Percentiles rank a stretch among this genome's conserved stretches.
These are phyloP conservation scores for Cokeromyces recurvatus DNA, from an alignment of 371 early-diverging fungal species.

Conservation along the genomic window DNA sequence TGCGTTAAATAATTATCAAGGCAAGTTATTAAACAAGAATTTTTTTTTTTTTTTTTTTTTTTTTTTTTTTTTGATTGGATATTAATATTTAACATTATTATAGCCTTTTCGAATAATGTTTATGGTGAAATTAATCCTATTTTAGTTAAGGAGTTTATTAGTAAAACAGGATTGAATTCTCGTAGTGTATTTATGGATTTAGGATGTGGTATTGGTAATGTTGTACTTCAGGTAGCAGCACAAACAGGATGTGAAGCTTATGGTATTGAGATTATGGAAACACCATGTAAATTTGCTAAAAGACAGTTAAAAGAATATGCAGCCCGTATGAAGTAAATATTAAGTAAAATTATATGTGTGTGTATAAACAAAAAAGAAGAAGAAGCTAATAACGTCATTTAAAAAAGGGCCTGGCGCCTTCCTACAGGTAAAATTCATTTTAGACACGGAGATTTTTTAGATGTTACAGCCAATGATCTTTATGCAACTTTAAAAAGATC, in stretches of 20 bases:
- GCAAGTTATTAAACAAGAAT: conserved; percentile 17
- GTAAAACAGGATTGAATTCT: conserved; percentile 59
- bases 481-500: conserved; percentile 69
- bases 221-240: conserved; percentile 92
- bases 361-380: not conserved
- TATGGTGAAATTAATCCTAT: conserved; percentile 92
- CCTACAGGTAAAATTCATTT: conserved; percentile 62
- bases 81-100: not conserved
- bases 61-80: too few species aligned
- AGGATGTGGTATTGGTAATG: conserved; percentile 95
- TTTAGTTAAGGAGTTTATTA: conserved; percentile 83
- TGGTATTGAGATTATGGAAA: conserved; percentile 93
- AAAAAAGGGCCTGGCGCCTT: conserved; percentile 57
- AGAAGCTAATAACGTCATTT: not conserved
- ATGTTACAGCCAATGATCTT: conserved; percentile 49
- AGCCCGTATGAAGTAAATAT: conserved; percentile 68
- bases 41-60: too few species aligned
- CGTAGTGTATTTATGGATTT: conserved; percentile 86
- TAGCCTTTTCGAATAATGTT: conserved; percentile 90
- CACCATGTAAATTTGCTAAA: conserved; percentile 75
- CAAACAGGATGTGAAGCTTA: conserved; percentile 79
- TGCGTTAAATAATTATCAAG: conserved; percentile 76
- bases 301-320: conserved; percentile 81
- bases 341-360: too few species aligned
- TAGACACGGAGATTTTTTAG: conserved; percentile 74